Evolutionary conservation across 352 stramenopile species (phyloP).

Genomic region (Globisporangium barbulae): DNA sequence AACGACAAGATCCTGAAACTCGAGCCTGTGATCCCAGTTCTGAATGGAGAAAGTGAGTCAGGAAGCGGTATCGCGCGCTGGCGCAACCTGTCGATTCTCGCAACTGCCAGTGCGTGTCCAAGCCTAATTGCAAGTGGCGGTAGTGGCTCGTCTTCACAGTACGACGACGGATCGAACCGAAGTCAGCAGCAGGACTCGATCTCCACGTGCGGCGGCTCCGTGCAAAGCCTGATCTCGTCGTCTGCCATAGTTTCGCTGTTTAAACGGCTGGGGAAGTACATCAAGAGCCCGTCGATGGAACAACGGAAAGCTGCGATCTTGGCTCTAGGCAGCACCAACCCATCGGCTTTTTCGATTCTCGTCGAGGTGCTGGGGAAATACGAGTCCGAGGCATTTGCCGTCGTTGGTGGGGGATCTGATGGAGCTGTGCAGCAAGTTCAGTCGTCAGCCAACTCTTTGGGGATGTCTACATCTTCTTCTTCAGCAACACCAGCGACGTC

Average conservation of each 20-base stretch:
- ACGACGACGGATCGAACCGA: neutral
- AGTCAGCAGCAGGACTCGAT: slow-evolving; percentile 2
- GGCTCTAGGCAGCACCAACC: slow-evolving; percentile 40
- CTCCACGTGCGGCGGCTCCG: slow-evolving; percentile 11
- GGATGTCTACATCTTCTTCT: slow-evolving; percentile 2
- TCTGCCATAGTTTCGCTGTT: slow-evolving; percentile 43
- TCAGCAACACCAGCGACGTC: neutral
- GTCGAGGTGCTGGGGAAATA: slow-evolving; percentile 51
- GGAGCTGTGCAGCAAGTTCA: neutral
- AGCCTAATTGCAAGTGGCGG: slow-evolving; percentile 23
- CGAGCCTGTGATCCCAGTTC: slow-evolving; percentile 45
- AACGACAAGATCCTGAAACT: slow-evolving; percentile 58
- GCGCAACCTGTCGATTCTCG: slow-evolving; percentile 61
- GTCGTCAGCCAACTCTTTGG: neutral
- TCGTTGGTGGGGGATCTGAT: too few relatives aligned
- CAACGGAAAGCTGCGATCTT: slow-evolving; percentile 58
- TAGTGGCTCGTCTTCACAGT: neutral
- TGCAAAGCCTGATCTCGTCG: slow-evolving; percentile 37
- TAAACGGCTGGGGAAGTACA: slow-evolving; percentile 45
- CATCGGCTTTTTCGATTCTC: slow-evolving; percentile 32
- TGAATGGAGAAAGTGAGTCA: slow-evolving; percentile 12
- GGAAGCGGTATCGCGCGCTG: slow-evolving; percentile 41
- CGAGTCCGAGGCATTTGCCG: slow-evolving; percentile 41
- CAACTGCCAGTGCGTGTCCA: slow-evolving; percentile 43
- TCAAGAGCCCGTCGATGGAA: slow-evolving; percentile 50